phyloP scores from a whole-genome alignment of 352 stramenopile genomes.

The Hyphochytrium catenoides region DNA sequence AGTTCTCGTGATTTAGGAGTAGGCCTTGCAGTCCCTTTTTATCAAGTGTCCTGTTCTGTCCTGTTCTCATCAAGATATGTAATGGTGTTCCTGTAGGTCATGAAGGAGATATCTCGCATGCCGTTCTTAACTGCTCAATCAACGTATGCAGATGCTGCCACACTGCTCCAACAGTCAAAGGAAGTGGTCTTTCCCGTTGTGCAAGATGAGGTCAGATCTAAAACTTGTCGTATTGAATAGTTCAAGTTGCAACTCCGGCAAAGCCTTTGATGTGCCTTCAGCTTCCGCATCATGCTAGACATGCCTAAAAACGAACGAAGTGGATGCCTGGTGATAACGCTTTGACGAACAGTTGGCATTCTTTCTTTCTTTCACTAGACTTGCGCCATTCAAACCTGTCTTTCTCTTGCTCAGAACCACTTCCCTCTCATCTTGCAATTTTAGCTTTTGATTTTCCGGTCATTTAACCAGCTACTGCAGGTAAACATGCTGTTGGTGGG shows the following conservation, averaged over 20 bases:
- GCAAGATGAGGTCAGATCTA: slow-evolving; percentile 5
- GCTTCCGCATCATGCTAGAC: slow-evolving; percentile 13
- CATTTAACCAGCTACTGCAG: no score
- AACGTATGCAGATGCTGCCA: slow-evolving; percentile 27
- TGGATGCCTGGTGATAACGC: not conserved
- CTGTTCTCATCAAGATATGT: slow-evolving; percentile 34
- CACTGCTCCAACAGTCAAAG: slow-evolving; percentile 19
- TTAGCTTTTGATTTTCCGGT: no score
- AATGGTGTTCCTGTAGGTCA: slow-evolving; percentile 9
- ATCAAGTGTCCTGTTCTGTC: no score
- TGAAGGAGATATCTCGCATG: slow-evolving; percentile 37
- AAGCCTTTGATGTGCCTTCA: slow-evolving; percentile 15
- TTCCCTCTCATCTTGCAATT: no score
- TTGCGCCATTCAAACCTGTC: no score
- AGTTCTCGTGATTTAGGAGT: no score
- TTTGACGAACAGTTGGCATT: not conserved
- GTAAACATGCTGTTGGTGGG: no score
- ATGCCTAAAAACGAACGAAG: not conserved
- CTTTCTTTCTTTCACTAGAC: not conserved
- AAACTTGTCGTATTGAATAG: not conserved
- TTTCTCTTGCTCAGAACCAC: no score
- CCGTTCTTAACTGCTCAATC: slow-evolving; percentile 30
- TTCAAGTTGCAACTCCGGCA: slow-evolving; percentile 1
- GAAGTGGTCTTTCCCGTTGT: slow-evolving; percentile 48
- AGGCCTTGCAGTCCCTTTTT: no score